Evolutionary conservation across 345 rosid species (phyloP).

Genomic region (Clarkia xantiana): DNA sequence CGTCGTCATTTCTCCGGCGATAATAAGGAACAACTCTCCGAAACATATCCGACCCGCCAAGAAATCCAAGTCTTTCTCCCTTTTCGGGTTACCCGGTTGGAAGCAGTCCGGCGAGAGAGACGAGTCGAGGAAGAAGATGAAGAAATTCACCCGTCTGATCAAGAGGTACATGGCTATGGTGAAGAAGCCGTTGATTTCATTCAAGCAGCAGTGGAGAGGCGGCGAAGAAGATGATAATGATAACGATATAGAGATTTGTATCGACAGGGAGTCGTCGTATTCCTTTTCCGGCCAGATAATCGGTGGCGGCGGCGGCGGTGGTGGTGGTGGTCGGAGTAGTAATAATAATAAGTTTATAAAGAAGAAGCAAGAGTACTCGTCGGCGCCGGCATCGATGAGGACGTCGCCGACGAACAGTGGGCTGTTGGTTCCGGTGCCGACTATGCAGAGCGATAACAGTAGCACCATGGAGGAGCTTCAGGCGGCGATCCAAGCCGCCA

Average conservation of each 20-base stretch:
- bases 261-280: slow-evolving; percentile 8
- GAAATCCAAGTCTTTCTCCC: slow-evolving; percentile 62
- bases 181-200: background rate
- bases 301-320: background rate
- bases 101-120: slow-evolving; percentile 36
- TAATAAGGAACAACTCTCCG: background rate
- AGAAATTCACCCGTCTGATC: background rate
- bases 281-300: slow-evolving; percentile 21
- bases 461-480: slow-evolving; percentile 98
- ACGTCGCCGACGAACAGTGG: slow-evolving; percentile 90
- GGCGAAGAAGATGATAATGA: no score
- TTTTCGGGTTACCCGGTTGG: slow-evolving; percentile 46
- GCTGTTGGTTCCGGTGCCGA: slow-evolving; percentile 20
- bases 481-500: slow-evolving; percentile 94
- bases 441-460: slow-evolving; percentile 34
- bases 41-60: background rate
- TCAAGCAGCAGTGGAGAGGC: no score
- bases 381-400: slow-evolving; percentile 92
- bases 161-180: slow-evolving; percentile 4
- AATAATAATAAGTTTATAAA: background rate
- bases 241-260: background rate
- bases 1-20: no score
- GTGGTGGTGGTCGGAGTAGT: no score
- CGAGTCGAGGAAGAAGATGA: slow-evolving; percentile 3
- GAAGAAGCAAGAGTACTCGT: slow-evolving; percentile 21